Evolutionary conservation across 1,284 basidiomycete species (phyloP).

Genomic region (Irpex sp.): DNA sequence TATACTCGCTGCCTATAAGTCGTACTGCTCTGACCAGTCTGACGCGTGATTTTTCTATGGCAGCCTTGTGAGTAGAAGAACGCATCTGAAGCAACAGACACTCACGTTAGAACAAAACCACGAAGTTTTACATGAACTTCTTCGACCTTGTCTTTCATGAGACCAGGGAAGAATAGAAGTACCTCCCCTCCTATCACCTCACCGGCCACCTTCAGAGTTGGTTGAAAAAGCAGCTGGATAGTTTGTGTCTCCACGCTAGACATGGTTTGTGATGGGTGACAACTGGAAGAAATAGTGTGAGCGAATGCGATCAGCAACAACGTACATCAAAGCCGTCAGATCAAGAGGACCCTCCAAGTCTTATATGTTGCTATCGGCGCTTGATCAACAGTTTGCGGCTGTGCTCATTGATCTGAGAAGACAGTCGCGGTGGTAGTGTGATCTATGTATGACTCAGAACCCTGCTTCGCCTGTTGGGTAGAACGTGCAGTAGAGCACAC

Average conservation of each 20-base stretch:
- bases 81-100: not conserved
- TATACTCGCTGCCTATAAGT: not conserved
- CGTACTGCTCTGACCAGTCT: not conserved
- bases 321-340: no score
- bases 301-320: not conserved
- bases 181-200: conserved; percentile 18
- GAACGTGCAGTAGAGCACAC: no score
- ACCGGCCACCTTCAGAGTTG: not conserved
- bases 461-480: no score
- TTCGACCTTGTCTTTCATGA: conserved; percentile 18
- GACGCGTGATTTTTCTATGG: not conserved
- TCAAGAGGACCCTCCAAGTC: no score
- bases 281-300: not conserved
- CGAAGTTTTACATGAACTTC: conserved; percentile 20
- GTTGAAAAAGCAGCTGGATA: conserved; percentile 2
- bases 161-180: conserved; percentile 15
- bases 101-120: conserved; percentile 18
- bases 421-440: no score
- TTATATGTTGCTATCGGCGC: no score
- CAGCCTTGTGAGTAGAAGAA: not conserved
- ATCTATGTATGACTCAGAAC: no score
- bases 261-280: not conserved
- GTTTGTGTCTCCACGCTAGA: not conserved
- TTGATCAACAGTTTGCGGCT: no score
- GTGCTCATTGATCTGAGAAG: no score